A percentile compares a stretch with the other conserved stretches of the same genome.
These are phyloP conservation scores for Chytriomyces sp. DNA, from an alignment of 192 early-diverging fungal genomes.

Conservation along the genomic window DNA sequence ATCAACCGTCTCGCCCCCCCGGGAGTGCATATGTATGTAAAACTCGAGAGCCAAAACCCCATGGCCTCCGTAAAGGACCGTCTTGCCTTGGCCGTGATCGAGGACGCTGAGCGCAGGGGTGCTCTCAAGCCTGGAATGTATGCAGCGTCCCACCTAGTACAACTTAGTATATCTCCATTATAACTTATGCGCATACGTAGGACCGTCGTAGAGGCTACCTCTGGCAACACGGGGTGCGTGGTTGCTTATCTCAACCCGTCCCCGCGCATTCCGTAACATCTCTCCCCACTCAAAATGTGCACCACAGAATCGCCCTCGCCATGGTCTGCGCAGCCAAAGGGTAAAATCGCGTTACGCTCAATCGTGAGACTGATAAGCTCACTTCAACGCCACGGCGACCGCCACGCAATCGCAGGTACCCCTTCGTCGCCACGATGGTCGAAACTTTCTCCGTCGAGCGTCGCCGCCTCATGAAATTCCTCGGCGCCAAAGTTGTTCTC, in stretches of 20 bases:
- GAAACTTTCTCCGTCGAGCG: conserved; percentile 49
- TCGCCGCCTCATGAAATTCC: conserved; percentile 44
- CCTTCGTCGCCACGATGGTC: conserved; percentile 44
- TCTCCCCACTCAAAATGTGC: conserved; percentile 1
- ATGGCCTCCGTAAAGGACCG: conserved; percentile 43
- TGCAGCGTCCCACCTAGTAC: too few species aligned
- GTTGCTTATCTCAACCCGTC: conserved; percentile 29
- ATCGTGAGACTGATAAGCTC: too few species aligned
- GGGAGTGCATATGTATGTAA: conserved; percentile 40
- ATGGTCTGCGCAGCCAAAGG: conserved; percentile 50
- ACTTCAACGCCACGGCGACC: too few species aligned
- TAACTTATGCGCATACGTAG: too few species aligned
- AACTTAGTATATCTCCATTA: too few species aligned
- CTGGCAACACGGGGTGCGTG: conserved; percentile 80
- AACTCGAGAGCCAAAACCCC: conserved; percentile 45
- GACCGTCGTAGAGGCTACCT: conserved; percentile 74
- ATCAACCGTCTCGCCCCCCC: conserved; percentile 40
- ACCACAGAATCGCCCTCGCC: conserved; percentile 41
- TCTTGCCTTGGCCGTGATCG: conserved; percentile 41
- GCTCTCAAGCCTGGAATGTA: conserved; percentile 41
- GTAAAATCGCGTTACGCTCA: conserved; percentile 37
- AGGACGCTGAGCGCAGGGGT: conserved; percentile 43
- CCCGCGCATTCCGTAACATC: conserved; percentile 1
- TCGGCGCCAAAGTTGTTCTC: conserved; percentile 45
- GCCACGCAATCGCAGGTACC: too few species aligned